Conservation (phyloP, 768 basidiomycete genomes). For the Mycena olivaceomarginata region DNA sequence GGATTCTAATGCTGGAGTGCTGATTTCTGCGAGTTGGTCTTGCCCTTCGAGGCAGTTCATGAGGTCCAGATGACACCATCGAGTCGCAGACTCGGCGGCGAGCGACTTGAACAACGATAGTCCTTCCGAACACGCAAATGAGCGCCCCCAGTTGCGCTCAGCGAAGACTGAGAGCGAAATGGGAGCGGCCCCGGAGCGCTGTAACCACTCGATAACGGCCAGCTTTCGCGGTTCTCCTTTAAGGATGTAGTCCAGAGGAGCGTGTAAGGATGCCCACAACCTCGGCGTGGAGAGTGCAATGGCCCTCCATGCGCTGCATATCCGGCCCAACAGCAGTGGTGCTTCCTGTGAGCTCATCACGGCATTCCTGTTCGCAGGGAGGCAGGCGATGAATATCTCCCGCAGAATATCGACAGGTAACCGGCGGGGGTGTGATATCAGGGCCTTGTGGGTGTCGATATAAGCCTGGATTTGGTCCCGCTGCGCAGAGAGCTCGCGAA, state of each 20-base stretch:
- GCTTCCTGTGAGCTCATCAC: neutral
- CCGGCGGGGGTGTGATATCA: neutral
- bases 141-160: too few species aligned
- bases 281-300: too few species aligned
- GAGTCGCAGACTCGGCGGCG: neutral
- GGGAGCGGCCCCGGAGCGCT: neutral
- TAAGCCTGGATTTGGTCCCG: slow-evolving; percentile 1
- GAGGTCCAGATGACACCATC: neutral
- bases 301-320: too few species aligned
- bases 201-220: neutral
- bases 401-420: neutral
- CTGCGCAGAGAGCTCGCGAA: neutral
- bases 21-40: neutral
- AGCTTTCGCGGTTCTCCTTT: too few species aligned
- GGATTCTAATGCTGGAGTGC: neutral
- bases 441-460: neutral
- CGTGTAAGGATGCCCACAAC: too few species aligned
- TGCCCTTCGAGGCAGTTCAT: too few species aligned
- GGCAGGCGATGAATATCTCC: slow-evolving; percentile 21
- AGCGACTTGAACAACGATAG: neutral
- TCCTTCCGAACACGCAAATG: neutral
- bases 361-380: neutral
- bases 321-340: too few species aligned
- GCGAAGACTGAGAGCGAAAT: neutral
- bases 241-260: too few species aligned